A percentile compares a stretch with the other conserved stretches of the same genome.
These are phyloP conservation scores for Dryas integrifolia DNA, from an alignment of 331 rosid species.

Conservation along the genomic window DNA sequence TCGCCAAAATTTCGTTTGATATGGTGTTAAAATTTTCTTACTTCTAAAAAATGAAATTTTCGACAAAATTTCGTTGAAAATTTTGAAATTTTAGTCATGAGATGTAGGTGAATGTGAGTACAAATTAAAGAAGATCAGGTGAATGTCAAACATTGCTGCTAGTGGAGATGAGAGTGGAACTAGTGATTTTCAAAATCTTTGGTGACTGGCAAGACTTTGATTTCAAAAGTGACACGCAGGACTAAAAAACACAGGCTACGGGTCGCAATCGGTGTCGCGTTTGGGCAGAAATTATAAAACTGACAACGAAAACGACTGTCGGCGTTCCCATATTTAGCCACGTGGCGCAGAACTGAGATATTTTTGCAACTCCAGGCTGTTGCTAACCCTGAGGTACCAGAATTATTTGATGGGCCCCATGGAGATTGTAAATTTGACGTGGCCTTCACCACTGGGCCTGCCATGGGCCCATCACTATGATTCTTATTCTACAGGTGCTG, in stretches of 20 bases:
- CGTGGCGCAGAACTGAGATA: neutral
- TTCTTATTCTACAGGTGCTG: neutral
- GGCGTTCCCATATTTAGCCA: conserved; percentile 26
- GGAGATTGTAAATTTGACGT: neutral
- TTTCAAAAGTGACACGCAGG: neutral
- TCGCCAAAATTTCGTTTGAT: no score
- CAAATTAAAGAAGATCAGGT: no score
- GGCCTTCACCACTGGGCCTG: neutral
- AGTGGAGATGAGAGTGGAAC: no score
- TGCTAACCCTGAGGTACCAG: conserved; percentile 10
- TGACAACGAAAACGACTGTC: conserved; percentile 38
- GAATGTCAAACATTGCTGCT: no score
- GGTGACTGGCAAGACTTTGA: no score
- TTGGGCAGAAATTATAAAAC: neutral
- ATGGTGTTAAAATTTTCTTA: no score
- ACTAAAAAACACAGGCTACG: neutral
- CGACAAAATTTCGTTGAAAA: no score
- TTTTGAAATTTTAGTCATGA: no score
- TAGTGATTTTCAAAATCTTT: no score
- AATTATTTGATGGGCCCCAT: neutral
- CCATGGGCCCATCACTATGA: neutral
- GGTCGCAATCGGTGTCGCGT: conserved; percentile 23
- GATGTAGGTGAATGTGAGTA: no score
- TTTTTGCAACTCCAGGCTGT: conserved; percentile 7
- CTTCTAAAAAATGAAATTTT: no score